These are phyloP conservation scores for Microbotryomycetes sp. DNA, from an alignment of 1,284 basidiomycete genomes.

Conservation along the genomic window DNA sequence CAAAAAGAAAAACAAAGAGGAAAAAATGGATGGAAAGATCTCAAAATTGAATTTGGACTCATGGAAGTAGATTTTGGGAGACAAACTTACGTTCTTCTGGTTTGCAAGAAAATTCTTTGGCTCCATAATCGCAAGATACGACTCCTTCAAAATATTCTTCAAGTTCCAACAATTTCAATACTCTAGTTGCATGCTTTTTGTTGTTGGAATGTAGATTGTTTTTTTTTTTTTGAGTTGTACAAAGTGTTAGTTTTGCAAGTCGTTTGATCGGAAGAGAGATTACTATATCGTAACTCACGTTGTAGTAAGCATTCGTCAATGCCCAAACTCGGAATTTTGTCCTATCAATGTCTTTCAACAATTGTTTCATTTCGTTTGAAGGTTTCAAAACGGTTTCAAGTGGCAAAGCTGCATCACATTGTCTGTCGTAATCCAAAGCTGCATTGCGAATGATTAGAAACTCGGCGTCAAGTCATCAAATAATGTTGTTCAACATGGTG, in stretches of 20 bases:
- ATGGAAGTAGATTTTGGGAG: neutral
- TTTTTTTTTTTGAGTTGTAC: neutral
- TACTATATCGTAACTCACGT: constrained; percentile 9
- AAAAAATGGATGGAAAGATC: neutral
- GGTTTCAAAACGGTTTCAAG: constrained; percentile 42
- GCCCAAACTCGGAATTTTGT: constrained; percentile 39
- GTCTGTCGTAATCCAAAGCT: constrained; percentile 41
- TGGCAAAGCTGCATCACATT: constrained; percentile 44
- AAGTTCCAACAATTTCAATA: constrained; percentile 40
- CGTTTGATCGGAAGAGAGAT: too few species aligned
- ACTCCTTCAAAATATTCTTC: constrained; percentile 42
- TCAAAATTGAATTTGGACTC: neutral
- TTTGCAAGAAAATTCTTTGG: constrained; percentile 43
- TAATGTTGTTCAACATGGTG: neutral
- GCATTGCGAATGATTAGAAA: neutral
- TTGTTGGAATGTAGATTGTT: neutral
- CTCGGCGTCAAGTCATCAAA: constrained; percentile 14
- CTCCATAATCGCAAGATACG: constrained; percentile 44
- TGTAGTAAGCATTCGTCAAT: constrained; percentile 30
- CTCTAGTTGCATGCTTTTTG: constrained; percentile 41
- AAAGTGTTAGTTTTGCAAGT: too few species aligned
- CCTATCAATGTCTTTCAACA: constrained; percentile 41
- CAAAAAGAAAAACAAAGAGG: neutral
- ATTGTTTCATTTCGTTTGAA: constrained; percentile 34
- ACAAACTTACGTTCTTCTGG: constrained; percentile 36